A percentile compares a stretch with the other conserved stretches of the same genome.
Conservation (phyloP, 2,329 filamentous ascomycete genomes). For the Emmonsiellopsis sp. region DNA sequence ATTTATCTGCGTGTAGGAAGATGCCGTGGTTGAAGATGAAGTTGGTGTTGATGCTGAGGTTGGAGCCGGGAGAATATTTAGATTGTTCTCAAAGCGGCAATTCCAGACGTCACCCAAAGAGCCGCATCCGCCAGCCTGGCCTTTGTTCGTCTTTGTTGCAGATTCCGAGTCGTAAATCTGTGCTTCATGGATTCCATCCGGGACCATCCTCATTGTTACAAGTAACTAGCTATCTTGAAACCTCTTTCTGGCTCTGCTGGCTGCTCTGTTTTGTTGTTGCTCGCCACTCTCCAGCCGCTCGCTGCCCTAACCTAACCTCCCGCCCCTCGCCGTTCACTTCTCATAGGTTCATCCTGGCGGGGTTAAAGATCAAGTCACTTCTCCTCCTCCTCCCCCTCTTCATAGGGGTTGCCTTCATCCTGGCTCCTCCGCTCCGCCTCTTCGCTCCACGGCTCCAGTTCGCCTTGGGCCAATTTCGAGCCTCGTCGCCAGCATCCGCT, state of each 20-base stretch:
- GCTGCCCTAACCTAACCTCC: neutral
- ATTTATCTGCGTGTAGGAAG: no score
- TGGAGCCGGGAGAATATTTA: no score
- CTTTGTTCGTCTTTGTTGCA: neutral
- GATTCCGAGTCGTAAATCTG: no score
- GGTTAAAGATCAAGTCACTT: neutral
- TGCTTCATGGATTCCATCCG: no score
- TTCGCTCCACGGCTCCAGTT: conserved; percentile 30
- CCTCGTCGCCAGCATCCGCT: conserved; percentile 15
- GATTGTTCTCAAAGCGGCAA: no score
- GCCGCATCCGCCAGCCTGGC: no score
- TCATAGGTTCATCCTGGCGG: conserved; percentile 1
- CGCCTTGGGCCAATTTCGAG: conserved; percentile 33
- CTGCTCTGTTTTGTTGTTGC: neutral
- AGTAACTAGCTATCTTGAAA: neutral
- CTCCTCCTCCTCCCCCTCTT: conserved; percentile 20
- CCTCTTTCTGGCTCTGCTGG: neutral
- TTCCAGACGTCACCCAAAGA: no score
- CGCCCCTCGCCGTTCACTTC: neutral
- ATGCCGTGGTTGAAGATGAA: no score
- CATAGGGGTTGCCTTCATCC: conserved; percentile 32
- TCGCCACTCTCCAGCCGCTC: neutral
- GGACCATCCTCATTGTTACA: neutral
- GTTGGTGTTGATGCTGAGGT: no score
- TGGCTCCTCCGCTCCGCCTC: conserved; percentile 38